These are phyloP conservation scores for Jamesozyma piceae DNA, from an alignment of 805 yeast species.

Conservation along the genomic window DNA sequence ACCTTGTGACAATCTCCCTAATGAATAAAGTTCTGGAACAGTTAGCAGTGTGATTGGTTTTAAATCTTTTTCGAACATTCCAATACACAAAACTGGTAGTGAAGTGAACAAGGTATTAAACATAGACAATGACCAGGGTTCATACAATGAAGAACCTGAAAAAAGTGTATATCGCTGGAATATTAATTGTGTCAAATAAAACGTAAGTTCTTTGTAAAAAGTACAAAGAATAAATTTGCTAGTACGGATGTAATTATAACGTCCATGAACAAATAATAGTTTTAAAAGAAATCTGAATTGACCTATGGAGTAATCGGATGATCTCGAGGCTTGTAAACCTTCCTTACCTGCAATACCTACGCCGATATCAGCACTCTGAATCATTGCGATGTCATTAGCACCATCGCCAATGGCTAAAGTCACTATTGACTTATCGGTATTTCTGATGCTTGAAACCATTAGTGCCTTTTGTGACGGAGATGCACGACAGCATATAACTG, in stretches of 20 bases:
- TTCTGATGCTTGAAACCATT: slow-evolving; percentile 75
- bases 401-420: slow-evolving; percentile 98
- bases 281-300: slow-evolving; percentile 83
- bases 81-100: slow-evolving; percentile 80
- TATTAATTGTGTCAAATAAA: slow-evolving; percentile 79
- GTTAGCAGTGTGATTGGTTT: slow-evolving; percentile 81
- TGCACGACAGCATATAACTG: slow-evolving; percentile 92
- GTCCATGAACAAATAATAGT: slow-evolving; percentile 83
- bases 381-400: slow-evolving; percentile 98
- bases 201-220: slow-evolving; percentile 85
- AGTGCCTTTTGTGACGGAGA: slow-evolving; percentile 93
- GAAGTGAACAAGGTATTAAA: slow-evolving; percentile 93
- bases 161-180: slow-evolving; percentile 81
- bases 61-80: slow-evolving; percentile 91
- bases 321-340: slow-evolving; percentile 92
- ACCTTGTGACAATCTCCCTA: slow-evolving; percentile 64
- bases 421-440: slow-evolving; percentile 56
- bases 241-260: slow-evolving; percentile 89
- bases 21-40: slow-evolving; percentile 78
- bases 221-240: slow-evolving; percentile 88
- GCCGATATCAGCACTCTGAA: slow-evolving; percentile 96
- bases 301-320: slow-evolving; percentile 91
- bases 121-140: slow-evolving; percentile 95
- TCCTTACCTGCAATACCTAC: slow-evolving; percentile 96
- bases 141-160: slow-evolving; percentile 89